These are phyloP conservation scores for Pseudofabraea citricarpa DNA, from an alignment of 2,329 filamentous ascomycete species.

Conservation along the genomic window DNA sequence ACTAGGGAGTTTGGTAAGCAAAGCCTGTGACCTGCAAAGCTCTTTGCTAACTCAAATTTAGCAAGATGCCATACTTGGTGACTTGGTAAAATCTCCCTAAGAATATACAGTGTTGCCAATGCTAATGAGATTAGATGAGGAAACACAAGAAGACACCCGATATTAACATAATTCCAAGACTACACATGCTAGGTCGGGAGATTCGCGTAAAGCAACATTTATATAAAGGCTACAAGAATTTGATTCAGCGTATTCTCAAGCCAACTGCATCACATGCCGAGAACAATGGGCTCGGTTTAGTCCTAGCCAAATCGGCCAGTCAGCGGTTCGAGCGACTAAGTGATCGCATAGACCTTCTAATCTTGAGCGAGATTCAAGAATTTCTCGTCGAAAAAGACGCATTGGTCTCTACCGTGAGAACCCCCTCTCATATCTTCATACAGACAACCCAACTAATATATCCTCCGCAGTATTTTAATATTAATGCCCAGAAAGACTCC, in stretches of 20 bases:
- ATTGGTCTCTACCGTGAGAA: slow-evolving; percentile 57
- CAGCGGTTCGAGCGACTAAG: slow-evolving; percentile 55
- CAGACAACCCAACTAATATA: slow-evolving; percentile 9
- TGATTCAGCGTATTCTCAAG: slow-evolving; percentile 51
- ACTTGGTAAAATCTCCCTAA: slow-evolving; percentile 19
- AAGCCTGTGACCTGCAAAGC: slow-evolving; percentile 1
- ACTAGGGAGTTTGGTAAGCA: slow-evolving; percentile 43
- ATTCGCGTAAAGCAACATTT: slow-evolving; percentile 56
- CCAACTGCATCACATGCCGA: background rate
- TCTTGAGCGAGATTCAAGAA: slow-evolving; percentile 56
- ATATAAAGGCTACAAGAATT: slow-evolving; percentile 54
- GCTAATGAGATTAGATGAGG: slow-evolving; percentile 22
- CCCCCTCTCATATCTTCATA: background rate
- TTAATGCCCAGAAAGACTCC: slow-evolving; percentile 72
- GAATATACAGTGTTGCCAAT: slow-evolving; percentile 1
- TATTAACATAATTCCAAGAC: slow-evolving; percentile 47
- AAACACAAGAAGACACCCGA: slow-evolving; percentile 34
- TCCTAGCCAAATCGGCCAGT: slow-evolving; percentile 40
- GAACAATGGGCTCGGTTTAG: slow-evolving; percentile 18
- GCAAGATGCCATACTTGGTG: slow-evolving; percentile 21
- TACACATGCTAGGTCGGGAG: slow-evolving; percentile 57
- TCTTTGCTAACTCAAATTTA: slow-evolving; percentile 1
- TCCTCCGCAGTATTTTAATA: slow-evolving; percentile 62
- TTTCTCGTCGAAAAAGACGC: slow-evolving; percentile 66
- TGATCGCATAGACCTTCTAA: slow-evolving; percentile 55